Evolutionary conservation across 495 filamentous ascomycete species (phyloP).

Genomic region (Podospora sp.): DNA sequence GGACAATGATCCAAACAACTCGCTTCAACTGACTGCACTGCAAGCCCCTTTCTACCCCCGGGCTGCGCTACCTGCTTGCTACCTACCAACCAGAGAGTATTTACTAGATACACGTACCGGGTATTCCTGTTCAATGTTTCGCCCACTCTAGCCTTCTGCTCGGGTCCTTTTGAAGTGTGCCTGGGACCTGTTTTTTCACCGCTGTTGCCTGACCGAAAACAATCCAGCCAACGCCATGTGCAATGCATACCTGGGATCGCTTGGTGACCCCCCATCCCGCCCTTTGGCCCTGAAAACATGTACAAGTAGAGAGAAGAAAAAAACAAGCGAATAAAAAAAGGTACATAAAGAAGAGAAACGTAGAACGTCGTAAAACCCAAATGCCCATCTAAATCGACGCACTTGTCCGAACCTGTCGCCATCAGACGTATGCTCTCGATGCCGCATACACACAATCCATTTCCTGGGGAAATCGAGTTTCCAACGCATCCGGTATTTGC

Average conservation of each 20-base stretch:
- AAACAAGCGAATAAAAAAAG: neutral
- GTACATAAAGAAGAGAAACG: neutral
- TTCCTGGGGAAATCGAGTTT: slow-evolving; percentile 29
- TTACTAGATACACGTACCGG: neutral
- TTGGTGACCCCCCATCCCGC: neutral
- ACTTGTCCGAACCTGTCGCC: too few relatives aligned
- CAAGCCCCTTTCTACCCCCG: neutral
- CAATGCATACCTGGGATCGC: neutral
- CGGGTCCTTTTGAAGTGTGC: neutral
- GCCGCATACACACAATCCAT: slow-evolving; percentile 35
- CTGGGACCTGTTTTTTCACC: neutral
- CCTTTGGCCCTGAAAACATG: neutral
- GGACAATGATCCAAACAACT: neutral
- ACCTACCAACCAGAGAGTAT: neutral
- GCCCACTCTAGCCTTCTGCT: neutral
- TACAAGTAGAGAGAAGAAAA: slow-evolving; percentile 8
- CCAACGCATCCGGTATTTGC: slow-evolving; percentile 31
- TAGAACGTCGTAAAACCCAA: neutral
- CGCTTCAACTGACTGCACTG: neutral
- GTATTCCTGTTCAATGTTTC: neutral
- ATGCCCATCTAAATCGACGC: neutral
- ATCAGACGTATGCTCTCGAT: neutral
- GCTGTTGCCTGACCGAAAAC: neutral
- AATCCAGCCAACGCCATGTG: slow-evolving; percentile 3
- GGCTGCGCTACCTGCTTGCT: neutral